These are phyloP conservation scores for Penicillium concentricum DNA, from an alignment of 2,329 filamentous ascomycete genomes.

Conservation along the genomic window DNA sequence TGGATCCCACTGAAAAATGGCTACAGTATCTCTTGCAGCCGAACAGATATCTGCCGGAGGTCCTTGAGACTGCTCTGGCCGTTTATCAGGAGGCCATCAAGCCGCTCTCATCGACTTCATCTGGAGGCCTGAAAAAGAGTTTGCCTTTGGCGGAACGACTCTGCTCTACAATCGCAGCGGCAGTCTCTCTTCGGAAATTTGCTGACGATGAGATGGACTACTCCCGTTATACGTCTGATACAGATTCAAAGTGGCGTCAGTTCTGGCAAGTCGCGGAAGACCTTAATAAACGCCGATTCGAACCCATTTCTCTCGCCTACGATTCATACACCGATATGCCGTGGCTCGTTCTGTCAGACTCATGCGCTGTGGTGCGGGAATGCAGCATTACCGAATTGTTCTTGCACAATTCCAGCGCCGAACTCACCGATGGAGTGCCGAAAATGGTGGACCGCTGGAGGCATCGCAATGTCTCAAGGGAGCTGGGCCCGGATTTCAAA, in stretches of 20 bases:
- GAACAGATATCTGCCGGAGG: conserved; percentile 74
- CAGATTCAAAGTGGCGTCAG: conserved; percentile 81
- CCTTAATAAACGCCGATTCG: conserved; percentile 79
- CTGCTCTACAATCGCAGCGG: conserved; percentile 68
- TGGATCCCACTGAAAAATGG: conserved; percentile 80
- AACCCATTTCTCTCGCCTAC: conserved; percentile 74
- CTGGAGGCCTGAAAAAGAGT: conserved; percentile 47
- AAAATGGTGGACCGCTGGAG: conserved; percentile 44
- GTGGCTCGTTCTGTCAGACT: conserved; percentile 83
- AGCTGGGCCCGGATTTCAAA: conserved; percentile 55
- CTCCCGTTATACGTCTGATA: conserved; percentile 69
- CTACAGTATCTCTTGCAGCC: conserved; percentile 78
- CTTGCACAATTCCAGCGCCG: conserved; percentile 61
- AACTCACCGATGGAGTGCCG: conserved; percentile 37
- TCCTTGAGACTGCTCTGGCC: conserved; percentile 76
- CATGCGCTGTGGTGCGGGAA: conserved; percentile 72
- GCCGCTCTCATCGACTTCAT: conserved; percentile 33
- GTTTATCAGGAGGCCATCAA: conserved; percentile 71
- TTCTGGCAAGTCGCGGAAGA: conserved; percentile 85
- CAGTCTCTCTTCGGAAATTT: conserved; percentile 63
- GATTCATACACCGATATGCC: conserved; percentile 70
- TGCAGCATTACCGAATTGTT: conserved; percentile 77
- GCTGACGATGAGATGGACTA: conserved; percentile 69
- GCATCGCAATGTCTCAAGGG: conserved; percentile 42
- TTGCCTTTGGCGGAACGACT: conserved; percentile 72